These are phyloP conservation scores for Protomyces lactucae-debilis DNA, from an alignment of 1,139 yeast species.

Conservation along the genomic window DNA sequence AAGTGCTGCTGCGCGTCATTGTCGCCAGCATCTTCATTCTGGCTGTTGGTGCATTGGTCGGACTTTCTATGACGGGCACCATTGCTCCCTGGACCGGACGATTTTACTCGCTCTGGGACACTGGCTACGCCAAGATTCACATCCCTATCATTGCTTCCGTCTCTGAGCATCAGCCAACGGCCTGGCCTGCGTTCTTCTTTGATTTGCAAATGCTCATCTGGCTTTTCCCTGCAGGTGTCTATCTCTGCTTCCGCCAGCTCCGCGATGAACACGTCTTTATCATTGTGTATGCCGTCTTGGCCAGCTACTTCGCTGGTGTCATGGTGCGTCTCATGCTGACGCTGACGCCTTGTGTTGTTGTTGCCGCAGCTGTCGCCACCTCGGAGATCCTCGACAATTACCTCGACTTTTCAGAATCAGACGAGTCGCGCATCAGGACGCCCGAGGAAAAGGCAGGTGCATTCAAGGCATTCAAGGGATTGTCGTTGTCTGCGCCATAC, in stretches of 20 bases:
- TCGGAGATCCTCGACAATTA: constrained; percentile 81
- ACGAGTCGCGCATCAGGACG: background rate
- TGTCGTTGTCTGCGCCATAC: constrained; percentile 9
- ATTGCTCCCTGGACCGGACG: constrained; percentile 99
- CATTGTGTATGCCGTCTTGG: constrained; percentile 81
- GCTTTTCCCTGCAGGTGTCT: constrained; percentile 98
- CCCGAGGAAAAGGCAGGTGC: constrained; percentile 32
- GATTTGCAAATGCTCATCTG: constrained; percentile 90
- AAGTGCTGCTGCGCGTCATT: constrained; percentile 57
- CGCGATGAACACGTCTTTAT: constrained; percentile 89
- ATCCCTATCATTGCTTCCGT: constrained; percentile 98
- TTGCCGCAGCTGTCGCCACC: constrained; percentile 79
- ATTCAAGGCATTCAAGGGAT: constrained; percentile 27
- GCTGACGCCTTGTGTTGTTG: constrained; percentile 92
- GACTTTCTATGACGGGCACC: constrained; percentile 80
- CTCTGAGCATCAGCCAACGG: constrained; percentile 98
- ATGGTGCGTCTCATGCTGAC: constrained; percentile 98
- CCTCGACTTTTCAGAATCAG: constrained; percentile 51
- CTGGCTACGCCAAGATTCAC: constrained; percentile 93
- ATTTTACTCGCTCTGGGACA: constrained; percentile 97
- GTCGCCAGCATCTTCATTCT: constrained; percentile 52
- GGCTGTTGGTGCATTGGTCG: constrained; percentile 68
- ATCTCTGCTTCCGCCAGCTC: constrained; percentile 81
- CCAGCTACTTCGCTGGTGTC: constrained; percentile 97
- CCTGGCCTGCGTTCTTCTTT: constrained; percentile 98